phyloP scores from a whole-genome alignment of 2,329 filamentous ascomycete species.

The Neurospora crassa region DNA sequence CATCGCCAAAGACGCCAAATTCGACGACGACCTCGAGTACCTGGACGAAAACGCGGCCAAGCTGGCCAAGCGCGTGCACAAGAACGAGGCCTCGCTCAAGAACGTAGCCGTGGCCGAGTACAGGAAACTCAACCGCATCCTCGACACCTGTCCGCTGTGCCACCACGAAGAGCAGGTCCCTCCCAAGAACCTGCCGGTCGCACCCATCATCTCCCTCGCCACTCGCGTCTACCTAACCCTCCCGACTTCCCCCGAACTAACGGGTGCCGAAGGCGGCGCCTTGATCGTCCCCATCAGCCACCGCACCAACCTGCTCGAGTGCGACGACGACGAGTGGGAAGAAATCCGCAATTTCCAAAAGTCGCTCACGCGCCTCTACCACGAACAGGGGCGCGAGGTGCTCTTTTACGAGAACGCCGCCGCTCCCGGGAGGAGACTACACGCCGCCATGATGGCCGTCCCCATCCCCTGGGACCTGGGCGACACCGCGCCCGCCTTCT shows the following conservation, averaged over 20 bases:
- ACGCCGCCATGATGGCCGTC: slow-evolving; percentile 78
- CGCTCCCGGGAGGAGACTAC: slow-evolving; percentile 62
- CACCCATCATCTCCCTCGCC: slow-evolving; percentile 76
- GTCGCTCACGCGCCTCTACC: slow-evolving; percentile 84
- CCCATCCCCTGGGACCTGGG: slow-evolving; percentile 88
- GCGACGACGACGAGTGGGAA: slow-evolving; percentile 98
- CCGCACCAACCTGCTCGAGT: slow-evolving; percentile 84
- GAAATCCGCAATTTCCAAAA: slow-evolving; percentile 99
- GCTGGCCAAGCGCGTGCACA: slow-evolving; percentile 77
- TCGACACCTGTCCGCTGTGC: slow-evolving; percentile 84
- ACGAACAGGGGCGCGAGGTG: slow-evolving; percentile 83
- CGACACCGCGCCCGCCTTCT: slow-evolving; percentile 86
- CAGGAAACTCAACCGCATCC: slow-evolving; percentile 76
- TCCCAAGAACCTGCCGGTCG: slow-evolving; percentile 59
- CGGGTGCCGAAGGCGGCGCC: slow-evolving; percentile 59
- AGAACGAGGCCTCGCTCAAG: slow-evolving; percentile 78
- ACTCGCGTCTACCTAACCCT: slow-evolving; percentile 84
- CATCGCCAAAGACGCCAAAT: slow-evolving; percentile 88
- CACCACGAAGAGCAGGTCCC: slow-evolving; percentile 72
- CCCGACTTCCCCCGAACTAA: slow-evolving; percentile 80
- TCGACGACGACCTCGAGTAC: slow-evolving; percentile 88
- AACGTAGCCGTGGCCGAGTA: slow-evolving; percentile 82
- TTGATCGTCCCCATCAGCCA: slow-evolving; percentile 87
- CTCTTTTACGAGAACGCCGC: slow-evolving; percentile 98
- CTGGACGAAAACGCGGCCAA: slow-evolving; percentile 94